These are phyloP conservation scores for Cutaneotrichosporon sp. DNA, from an alignment of 1,284 basidiomycete species.

Conservation along the genomic window DNA sequence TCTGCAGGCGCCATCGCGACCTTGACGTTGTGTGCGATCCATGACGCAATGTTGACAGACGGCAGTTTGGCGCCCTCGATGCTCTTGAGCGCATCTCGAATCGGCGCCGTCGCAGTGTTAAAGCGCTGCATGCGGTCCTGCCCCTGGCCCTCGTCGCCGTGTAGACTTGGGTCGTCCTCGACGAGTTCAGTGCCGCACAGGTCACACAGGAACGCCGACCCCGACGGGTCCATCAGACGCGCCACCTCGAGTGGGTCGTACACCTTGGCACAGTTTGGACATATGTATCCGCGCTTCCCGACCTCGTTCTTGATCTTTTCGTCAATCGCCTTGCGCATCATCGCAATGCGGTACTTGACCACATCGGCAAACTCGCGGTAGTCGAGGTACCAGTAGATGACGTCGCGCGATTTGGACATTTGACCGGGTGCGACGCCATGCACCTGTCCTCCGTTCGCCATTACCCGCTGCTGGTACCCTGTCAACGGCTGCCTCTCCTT, in stretches of 20 bases:
- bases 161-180: conserved; percentile 65
- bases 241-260: conserved; percentile 84
- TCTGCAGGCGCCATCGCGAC: conserved; percentile 58
- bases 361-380: conserved; percentile 94
- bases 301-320: conserved; percentile 76
- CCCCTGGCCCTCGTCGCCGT: conserved; percentile 45
- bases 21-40: conserved; percentile 43
- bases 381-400: conserved; percentile 92
- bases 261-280: conserved; percentile 76
- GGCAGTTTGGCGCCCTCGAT: conserved; percentile 61
- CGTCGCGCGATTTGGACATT: conserved; percentile 23
- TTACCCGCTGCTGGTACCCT: conserved; percentile 25
- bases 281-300: conserved; percentile 93
- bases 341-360: conserved; percentile 94
- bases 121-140: conserved; percentile 94
- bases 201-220: conserved; percentile 36
- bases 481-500: conserved; percentile 37
- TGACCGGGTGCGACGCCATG: conserved; percentile 7
- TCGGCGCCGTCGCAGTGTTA: conserved; percentile 81
- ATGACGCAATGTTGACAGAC: conserved; percentile 39
- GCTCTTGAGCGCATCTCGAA: conserved; percentile 78
- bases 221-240: conserved; percentile 57
- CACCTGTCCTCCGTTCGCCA: conserved; percentile 1
- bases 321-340: conserved; percentile 86
- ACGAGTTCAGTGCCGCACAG: conserved; percentile 72